Evolutionary conservation across 345 rosid species (phyloP).

Genomic region (Rhodamnia argentea): DNA sequence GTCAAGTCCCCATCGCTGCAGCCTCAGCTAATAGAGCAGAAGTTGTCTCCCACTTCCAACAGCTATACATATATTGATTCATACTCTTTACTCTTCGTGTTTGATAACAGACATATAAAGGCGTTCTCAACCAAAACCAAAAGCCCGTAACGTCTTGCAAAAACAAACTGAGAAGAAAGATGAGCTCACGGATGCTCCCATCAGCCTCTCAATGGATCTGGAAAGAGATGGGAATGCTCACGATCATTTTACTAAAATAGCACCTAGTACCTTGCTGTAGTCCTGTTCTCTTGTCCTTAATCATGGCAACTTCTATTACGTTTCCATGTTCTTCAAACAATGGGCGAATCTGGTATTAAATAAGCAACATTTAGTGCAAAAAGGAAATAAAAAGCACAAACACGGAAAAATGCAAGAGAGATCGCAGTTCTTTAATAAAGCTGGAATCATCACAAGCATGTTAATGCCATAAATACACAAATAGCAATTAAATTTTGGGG

Average conservation of each 20-base stretch:
- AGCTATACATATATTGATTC: conserved; percentile 34
- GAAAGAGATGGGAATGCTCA: conserved; percentile 41
- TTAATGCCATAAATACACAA: background rate
- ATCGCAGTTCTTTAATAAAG: background rate
- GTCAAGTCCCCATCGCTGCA: conserved; percentile 36
- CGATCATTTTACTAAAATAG: conserved; percentile 26
- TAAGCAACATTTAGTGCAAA: background rate
- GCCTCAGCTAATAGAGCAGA: conserved; percentile 35
- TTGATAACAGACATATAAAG: conserved; percentile 26
- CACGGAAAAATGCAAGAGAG: background rate
- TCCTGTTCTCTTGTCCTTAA: conserved; percentile 93
- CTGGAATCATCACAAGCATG: background rate
- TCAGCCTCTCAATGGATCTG: conserved; percentile 90
- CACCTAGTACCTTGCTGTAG: conserved; percentile 79
- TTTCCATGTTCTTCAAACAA: conserved; percentile 80
- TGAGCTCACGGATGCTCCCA: conserved; percentile 85
- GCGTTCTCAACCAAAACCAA: conserved; percentile 47
- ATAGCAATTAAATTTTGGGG: background rate
- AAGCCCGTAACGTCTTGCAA: conserved; percentile 60
- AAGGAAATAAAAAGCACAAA: background rate
- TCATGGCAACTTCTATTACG: conserved; percentile 90
- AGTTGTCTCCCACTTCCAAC: conserved; percentile 36
- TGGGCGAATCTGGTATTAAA: conserved; percentile 60
- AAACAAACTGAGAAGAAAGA: conserved; percentile 59
- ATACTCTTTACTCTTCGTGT: conserved; percentile 49